These are phyloP conservation scores for Musa itinerans DNA, from an alignment of 176 grass and related monocot genomes.

Conservation along the genomic window DNA sequence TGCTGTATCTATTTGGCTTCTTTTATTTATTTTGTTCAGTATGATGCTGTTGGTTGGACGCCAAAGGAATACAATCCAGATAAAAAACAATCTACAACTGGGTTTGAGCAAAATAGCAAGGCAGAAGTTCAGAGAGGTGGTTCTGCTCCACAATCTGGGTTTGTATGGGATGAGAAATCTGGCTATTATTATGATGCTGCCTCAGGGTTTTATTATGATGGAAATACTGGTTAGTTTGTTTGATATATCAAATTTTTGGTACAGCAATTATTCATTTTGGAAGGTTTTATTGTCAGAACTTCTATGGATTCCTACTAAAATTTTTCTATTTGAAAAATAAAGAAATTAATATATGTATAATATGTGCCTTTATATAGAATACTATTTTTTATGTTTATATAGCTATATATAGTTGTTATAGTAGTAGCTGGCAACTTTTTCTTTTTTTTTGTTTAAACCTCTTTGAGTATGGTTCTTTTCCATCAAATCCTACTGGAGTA, in stretches of 20 bases:
- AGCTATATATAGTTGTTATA: background rate
- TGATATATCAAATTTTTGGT: background rate
- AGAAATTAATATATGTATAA: background rate
- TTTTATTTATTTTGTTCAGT: slow-evolving; percentile 35
- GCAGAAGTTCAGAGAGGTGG: slow-evolving; percentile 33
- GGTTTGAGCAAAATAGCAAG: slow-evolving; percentile 23
- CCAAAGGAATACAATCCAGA: slow-evolving; percentile 95
- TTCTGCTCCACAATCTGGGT: slow-evolving; percentile 63
- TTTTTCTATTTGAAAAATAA: background rate
- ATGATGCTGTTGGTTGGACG: slow-evolving; percentile 89
- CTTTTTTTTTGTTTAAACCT: background rate
- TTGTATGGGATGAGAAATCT: slow-evolving; percentile 99
- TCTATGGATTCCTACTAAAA: background rate
- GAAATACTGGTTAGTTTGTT: slow-evolving; percentile 67
- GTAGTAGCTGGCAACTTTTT: background rate
- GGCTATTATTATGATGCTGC: slow-evolving; percentile 97
- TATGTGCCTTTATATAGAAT: background rate
- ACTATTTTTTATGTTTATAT: background rate
- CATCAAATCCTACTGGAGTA: background rate
- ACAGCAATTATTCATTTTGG: background rate
- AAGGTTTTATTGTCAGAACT: background rate
- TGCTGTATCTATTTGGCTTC: background rate
- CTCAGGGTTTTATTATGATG: slow-evolving; percentile 99
- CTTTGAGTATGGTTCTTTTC: background rate
- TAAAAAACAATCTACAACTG: slow-evolving; percentile 35